Base-by-base conservation (phyloP, 1,139 yeast species). In the Arxiozyma heterogenica region DNA sequence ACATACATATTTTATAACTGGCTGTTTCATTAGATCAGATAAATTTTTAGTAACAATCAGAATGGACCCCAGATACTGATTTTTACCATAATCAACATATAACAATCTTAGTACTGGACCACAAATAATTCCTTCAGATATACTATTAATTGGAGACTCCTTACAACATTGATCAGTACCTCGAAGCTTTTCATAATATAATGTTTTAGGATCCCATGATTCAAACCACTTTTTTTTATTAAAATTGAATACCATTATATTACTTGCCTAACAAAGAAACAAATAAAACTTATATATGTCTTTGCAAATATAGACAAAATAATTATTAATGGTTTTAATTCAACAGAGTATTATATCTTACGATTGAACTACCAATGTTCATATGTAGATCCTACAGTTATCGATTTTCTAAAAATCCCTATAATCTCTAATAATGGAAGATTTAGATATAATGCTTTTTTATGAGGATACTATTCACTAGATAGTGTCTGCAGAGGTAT, bases 71-170 rank as follows among this genome's bases (percentile, higher is more conserved):
- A 88, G 71, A 72, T 88, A 89, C 54, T 76, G 72, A 47, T 68
- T 61, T 11, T 71, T 55, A 0, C 73, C 73, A 34, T 77, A 68
- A 59, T 77, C 79, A 44, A 78, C 79, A 4, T 86, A 90, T 55
- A 81, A 72, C 54, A 84, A 77, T 56, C 93, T 75, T 55, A 90
- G 71, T 42, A 84, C 73, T 0, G 97, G 97, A 1, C 97, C 97
- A 66, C 93, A 85, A 1, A 65, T 61, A 20, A 67, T 55, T 7
- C 69, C 68, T 6, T 41, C 9, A 1, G 53, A 46, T 11, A 20
- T 34, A 4, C 17, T 23, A 7, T 42, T 50, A 30, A 63, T 57
- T 1, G 68, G 66, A 1, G 68, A 62, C 3, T 51, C 53, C 5
- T 56, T 57, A 15, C 53, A 54, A 51, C 66, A 62, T 15, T 55